Base-by-base conservation (phyloP, 352 stramenopile genomes). In the Phytophthora multivora region DNA sequence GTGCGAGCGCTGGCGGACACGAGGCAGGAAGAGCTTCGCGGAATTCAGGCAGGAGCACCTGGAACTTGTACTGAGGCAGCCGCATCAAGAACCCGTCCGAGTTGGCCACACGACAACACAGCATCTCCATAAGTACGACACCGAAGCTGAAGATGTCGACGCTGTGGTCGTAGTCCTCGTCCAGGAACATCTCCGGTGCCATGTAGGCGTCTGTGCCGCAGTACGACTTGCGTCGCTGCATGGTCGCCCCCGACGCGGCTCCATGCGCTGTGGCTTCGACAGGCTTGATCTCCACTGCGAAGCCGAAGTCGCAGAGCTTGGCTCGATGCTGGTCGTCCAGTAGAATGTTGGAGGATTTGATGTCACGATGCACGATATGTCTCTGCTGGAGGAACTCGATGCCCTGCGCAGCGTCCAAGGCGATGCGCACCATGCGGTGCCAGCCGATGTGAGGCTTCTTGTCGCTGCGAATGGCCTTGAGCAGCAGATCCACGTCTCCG, bases 361-460 rank as follows among this genome's bases (percentile, higher is more conserved):
- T 91, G 60, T 96, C 87, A 11, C 87, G 78, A 48, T 96, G 87
- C 52, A 96, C 88, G 53, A 93, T 83, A 49, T 77, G 70, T 28
- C 75, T 74, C 40, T 79, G 75, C 75, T 99, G 97, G 51, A 99
- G 70, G 76, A 99, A 99, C 47, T 92, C 82, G 52, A 99, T 93
- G 57, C 95, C 97, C 47, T 88, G 75, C 0, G 96, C 93, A 5
- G 86, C 74, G 45, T 96, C 87, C 21, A 93, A 65, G 11, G 83
- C 86, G 41, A 94, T 89, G 38, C 80, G 83, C 11, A 78, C 63
- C 41, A 90, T 77, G 12, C 71, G 48, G 9, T 70, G 50, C 87
- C 87, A 95, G 19, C 85, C 83, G 21, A 89, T 51, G 31, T 93
- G 85, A 1, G 52, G 5, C 30, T 69, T 66, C 13, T 68, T 66